phyloP scores from a whole-genome alignment of 352 stramenopile species.

The Salisapilia sapeloensis region DNA sequence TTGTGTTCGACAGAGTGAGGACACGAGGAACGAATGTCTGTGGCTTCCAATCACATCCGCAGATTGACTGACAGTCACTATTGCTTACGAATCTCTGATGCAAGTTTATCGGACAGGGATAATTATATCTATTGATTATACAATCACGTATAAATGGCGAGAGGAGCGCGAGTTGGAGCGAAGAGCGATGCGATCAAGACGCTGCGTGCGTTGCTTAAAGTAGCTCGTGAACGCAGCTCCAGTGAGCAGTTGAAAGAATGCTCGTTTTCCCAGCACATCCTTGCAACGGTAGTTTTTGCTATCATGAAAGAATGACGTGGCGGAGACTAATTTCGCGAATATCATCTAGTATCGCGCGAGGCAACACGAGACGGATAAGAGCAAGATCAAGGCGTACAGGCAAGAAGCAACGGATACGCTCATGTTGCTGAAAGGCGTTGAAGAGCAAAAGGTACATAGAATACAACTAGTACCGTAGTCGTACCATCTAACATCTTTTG shows the following conservation, averaged over 20 bases:
- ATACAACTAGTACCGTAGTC: not conserved
- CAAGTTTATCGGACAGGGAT: too few relatives aligned
- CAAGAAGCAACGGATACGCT: conserved; percentile 51
- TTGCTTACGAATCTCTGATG: too few relatives aligned
- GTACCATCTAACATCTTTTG: not conserved
- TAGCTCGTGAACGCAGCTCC: conserved; percentile 37
- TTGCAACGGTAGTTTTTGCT: conserved; percentile 20
- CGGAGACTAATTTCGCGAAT: conserved; percentile 1
- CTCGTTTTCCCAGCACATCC: conserved; percentile 56
- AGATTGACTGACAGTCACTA: too few relatives aligned
- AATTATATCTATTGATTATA: too few relatives aligned
- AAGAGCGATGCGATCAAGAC: conserved; percentile 70
- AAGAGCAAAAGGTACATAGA: conserved; percentile 52
- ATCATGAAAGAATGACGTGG: conserved; percentile 2
- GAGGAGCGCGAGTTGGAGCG: conserved; percentile 56
- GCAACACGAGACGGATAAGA: conserved; percentile 56
- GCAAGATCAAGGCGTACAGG: conserved; percentile 54
- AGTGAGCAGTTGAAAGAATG: conserved; percentile 25
- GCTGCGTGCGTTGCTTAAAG: conserved; percentile 48
- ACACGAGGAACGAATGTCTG: too few relatives aligned
- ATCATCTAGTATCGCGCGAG: conserved; percentile 34
- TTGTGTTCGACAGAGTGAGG: too few relatives aligned
- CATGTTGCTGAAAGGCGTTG: conserved; percentile 42
- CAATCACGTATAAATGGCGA: too few relatives aligned
- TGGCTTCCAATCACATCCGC: too few relatives aligned